Evolutionary conservation across 305 asterid species (phyloP), one percentile per base, ranked within the genome.

Genomic region (Rubia balearica): DNA sequence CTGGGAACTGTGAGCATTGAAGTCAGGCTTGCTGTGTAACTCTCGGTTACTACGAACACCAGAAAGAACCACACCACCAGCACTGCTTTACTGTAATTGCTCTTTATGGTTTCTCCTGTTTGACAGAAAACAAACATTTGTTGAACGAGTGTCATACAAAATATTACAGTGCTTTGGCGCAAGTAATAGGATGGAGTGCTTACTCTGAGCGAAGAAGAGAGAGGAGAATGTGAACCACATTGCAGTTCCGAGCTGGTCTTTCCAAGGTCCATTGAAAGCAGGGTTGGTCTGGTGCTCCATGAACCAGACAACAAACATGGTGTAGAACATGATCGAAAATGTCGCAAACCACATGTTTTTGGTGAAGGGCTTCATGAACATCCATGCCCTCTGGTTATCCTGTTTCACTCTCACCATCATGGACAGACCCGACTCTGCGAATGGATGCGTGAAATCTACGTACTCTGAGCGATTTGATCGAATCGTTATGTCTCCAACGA

Each of bases 201-300:
- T 80, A 82, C 86, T 24, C 33, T 80, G 86, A 67, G 83, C 62
- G 6, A 75, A 80, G 77, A 80, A 82, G 19, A 82, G 77, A 68
- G 82, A 56, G 53, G 81, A 80, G 79, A 82, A 82, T 64, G 84
- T 82, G 80, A 80, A 82, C 86, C 86, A 82, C 56, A 80, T 38
- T 30, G 84, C 82, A 53, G 81, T 75, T 67, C 67, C 81, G 41
- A 82, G 74, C 70, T 82, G 84, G 70, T 77, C 82, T 75, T 43
- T 77, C 82, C 75, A 53, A 27, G 68, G 45, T 27, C 84, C 77
- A 65, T 60, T 55, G 56, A 82, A 82, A 22, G 70, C 69, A 42
- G 67, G 67, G 56, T 82, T 80, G 12, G 79, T 59, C 45, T 77
- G 80, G 78, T 77, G 81, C 73, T 82, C 86, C 71, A 82, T 75